Base-by-base conservation (phyloP, 2,329 filamentous ascomycete genomes). In the Xylaria sp. region DNA sequence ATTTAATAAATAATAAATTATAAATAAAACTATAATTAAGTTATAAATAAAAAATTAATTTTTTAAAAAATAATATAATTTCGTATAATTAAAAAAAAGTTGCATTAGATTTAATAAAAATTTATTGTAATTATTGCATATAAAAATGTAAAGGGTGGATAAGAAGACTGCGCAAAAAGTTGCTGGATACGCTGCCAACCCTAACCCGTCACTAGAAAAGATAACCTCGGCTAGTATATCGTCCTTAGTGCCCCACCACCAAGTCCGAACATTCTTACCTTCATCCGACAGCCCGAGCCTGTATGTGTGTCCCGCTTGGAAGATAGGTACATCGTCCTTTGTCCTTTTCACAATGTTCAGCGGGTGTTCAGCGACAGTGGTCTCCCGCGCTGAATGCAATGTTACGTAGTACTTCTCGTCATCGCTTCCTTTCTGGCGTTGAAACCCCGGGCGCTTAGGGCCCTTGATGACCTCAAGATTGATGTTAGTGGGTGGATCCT, bases 401-500 rank as follows among this genome's bases (percentile, higher is more conserved):
- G 29, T 47, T 39, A 47, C 18, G 29, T 47, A 47, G 44, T 47
- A 47, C 34, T 21, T 39, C 29, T 47, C 44, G 29, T 47, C 44
- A 17, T 39, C 13, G 44, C 44, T 47, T 16, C 44, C 22, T 47
- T 39, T 47, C 44, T 39, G 38, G 18, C 44, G 44, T 17, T 39
- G 44, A 18, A 47, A 20, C 13, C 34, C 44, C 44, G 34, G 29
- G 44, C 34, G 44, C 44, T 39, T 47, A n/a, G 44, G 44, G 38
- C 44, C 44, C 44, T 51, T 51, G 9, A 38, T 43, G 18, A 47
- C 24, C 49, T 52, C 38, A 6, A 52, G 43, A 18, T 39, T 52
- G 34, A 52, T 18, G 42, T 52, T 11, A 37, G 21, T 34, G 4
- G 49, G 43, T 19, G 49, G 37, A 17, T 52, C 49, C 26, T 41